phyloP scores from a whole-genome alignment of 2,329 filamentous ascomycete species.

The Exophiala sp. region DNA sequence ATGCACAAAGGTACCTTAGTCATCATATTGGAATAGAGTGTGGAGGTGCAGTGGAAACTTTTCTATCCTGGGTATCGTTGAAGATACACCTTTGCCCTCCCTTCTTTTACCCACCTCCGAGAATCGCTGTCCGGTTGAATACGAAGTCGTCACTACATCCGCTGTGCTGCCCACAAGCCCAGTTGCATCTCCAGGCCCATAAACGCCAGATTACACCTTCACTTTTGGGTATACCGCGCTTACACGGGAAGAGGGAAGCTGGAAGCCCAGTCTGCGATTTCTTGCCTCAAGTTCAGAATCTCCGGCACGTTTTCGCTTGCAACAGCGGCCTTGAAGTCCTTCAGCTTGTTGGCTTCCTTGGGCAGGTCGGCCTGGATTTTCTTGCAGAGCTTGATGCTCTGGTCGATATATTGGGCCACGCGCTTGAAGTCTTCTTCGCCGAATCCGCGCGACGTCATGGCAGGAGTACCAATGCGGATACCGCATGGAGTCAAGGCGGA shows the following conservation, averaged over 20 bases:
- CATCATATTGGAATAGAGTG: too few relatives aligned
- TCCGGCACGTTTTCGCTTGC: constrained; percentile 68
- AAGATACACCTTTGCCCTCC: constrained; percentile 15
- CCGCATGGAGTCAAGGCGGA: constrained; percentile 90
- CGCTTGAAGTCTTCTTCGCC: constrained; percentile 78
- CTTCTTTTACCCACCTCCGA: background rate
- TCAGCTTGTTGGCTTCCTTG: constrained; percentile 98
- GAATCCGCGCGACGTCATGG: constrained; percentile 97
- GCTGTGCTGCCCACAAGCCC: background rate
- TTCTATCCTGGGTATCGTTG: constrained; percentile 19
- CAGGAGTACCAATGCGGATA: constrained; percentile 87
- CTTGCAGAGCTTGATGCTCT: constrained; percentile 76
- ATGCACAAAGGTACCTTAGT: too few relatives aligned
- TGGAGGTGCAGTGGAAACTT: background rate
- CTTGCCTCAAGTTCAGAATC: constrained; percentile 79
- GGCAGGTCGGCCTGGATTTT: constrained; percentile 76
- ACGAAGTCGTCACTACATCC: background rate
- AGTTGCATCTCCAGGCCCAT: background rate
- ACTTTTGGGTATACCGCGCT: background rate
- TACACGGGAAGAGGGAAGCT: constrained; percentile 86
- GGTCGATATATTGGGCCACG: constrained; percentile 79
- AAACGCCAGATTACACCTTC: constrained; percentile 11
- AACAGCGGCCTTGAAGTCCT: constrained; percentile 97
- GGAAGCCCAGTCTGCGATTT: constrained; percentile 80
- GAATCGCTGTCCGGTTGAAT: background rate